These are phyloP conservation scores for Leptomonas seymouri DNA, from an alignment of 208 protist species.

Conservation along the genomic window DNA sequence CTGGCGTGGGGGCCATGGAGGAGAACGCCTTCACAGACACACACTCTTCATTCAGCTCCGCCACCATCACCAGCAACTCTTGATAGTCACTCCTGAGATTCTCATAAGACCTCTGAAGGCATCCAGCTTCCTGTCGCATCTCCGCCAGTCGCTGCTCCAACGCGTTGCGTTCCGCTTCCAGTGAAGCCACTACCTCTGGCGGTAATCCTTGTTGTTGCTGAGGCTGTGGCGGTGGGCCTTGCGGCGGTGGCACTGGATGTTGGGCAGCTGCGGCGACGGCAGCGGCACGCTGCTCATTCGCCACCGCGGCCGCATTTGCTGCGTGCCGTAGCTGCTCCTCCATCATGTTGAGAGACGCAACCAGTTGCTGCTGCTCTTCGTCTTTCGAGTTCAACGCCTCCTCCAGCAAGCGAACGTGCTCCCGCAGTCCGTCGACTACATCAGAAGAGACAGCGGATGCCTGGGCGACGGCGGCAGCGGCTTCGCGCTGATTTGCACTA, in stretches of 20 bases:
- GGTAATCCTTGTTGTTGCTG: slow-evolving; percentile 9
- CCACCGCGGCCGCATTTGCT: slow-evolving; percentile 14
- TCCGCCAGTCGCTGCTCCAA: slow-evolving; percentile 17
- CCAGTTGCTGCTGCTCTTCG: slow-evolving; percentile 68
- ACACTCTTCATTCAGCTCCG: slow-evolving; percentile 53
- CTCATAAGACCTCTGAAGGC: slow-evolving; percentile 23
- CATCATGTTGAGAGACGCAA: slow-evolving; percentile 69
- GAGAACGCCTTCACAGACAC: slow-evolving; percentile 18
- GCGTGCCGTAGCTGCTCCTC: slow-evolving; percentile 57
- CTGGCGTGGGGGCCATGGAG: slow-evolving; percentile 14
- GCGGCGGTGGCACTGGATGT: not conserved
- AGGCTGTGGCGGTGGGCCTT: slow-evolving; percentile 6
- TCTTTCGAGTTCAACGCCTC: slow-evolving; percentile 65
- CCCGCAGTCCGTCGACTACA: slow-evolving; percentile 34
- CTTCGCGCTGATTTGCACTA: slow-evolving; percentile 1
- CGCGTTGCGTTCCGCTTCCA: slow-evolving; percentile 19
- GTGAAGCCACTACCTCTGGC: slow-evolving; percentile 9
- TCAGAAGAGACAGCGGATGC: slow-evolving; percentile 4
- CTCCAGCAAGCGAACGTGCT: slow-evolving; percentile 62
- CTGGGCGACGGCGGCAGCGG: slow-evolving; percentile 3
- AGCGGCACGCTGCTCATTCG: slow-evolving; percentile 8
- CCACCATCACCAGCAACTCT: slow-evolving; percentile 61
- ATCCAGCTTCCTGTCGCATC: slow-evolving; percentile 13
- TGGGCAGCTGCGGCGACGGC: slow-evolving; percentile 5
- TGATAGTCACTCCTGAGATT: slow-evolving; percentile 45